Conservation (phyloP, 768 basidiomycete genomes). For the Gloeopeniophorella convolvens region DNA sequence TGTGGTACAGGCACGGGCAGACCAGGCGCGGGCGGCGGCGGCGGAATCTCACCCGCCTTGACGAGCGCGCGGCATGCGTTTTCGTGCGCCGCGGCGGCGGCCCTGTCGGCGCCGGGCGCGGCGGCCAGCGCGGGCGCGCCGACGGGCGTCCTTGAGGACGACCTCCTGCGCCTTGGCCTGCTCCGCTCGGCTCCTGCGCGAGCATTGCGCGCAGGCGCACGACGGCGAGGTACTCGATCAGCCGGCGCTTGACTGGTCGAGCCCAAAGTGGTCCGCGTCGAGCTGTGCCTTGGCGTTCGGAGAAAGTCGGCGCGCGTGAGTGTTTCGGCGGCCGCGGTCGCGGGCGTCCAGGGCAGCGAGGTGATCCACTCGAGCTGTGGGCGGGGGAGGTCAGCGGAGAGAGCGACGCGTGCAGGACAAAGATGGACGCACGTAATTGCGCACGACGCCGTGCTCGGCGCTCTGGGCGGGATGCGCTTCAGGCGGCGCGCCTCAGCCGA, state of each 20-base stretch:
- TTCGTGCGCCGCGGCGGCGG: neutral
- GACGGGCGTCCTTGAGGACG: conserved; percentile 17
- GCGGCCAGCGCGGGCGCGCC: conserved; percentile 12
- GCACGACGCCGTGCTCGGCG: conserved; percentile 85
- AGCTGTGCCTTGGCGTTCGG: conserved; percentile 68
- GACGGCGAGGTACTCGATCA: conserved; percentile 90
- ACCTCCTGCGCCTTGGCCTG: conserved; percentile 17
- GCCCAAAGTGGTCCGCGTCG: conserved; percentile 86
- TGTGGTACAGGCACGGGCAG: conserved; percentile 6
- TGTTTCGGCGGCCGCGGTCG: conserved; percentile 29
- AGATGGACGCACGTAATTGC: conserved; percentile 58
- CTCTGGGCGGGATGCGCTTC: conserved; percentile 86
- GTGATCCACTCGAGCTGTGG: conserved; percentile 85
- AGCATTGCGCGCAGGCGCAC: conserved; percentile 44
- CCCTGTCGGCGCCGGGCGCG: conserved; percentile 13
- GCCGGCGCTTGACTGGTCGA: conserved; percentile 89
- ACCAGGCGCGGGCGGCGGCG: neutral
- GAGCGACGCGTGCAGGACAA: neutral
- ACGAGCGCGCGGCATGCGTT: neutral
- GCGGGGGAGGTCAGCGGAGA: neutral
- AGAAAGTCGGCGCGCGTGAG: conserved; percentile 57
- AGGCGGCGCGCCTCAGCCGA: conserved; percentile 79
- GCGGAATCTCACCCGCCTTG: conserved; percentile 11
- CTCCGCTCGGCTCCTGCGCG: conserved; percentile 9
- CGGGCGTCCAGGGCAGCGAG: conserved; percentile 74